These are phyloP conservation scores for Russula olivacea DNA, from an alignment of 768 basidiomycete species.

Conservation along the genomic window DNA sequence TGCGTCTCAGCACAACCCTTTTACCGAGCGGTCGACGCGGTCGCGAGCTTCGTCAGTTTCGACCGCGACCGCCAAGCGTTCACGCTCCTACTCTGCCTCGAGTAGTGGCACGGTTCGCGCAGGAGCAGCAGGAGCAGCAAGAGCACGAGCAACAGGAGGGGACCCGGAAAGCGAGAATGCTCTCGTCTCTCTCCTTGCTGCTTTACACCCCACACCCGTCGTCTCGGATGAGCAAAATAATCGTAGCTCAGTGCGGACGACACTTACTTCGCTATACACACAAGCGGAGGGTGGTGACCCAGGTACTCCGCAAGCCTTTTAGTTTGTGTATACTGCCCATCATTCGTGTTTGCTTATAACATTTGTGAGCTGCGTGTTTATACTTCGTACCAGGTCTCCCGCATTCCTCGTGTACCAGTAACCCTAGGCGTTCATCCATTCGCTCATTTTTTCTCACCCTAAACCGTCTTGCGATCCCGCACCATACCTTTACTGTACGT, in stretches of 20 bases:
- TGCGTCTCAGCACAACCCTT: constrained; percentile 21
- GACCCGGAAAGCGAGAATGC: constrained; percentile 3
- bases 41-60: constrained; percentile 22
- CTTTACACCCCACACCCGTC: constrained; percentile 4
- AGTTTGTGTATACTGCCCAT: neutral
- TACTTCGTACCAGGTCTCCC: constrained; percentile 2
- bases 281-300: neutral
- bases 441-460: neutral
- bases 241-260: constrained; percentile 13
- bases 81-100: constrained; percentile 15
- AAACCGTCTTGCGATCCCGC: constrained; percentile 13
- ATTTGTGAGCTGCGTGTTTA: neutral
- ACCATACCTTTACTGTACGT: constrained; percentile 15
- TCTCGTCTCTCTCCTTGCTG: constrained; percentile 24
- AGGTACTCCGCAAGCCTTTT: constrained; percentile 21
- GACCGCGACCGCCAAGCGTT: constrained; percentile 10
- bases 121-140: neutral
- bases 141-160: too few relatives aligned
- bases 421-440: neutral
- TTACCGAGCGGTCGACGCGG: constrained; percentile 17
- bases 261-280: constrained; percentile 4
- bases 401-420: constrained; percentile 10
- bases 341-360: neutral
- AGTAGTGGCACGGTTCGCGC: constrained; percentile 7
- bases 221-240: neutral